Conservation (phyloP, 2,329 filamentous ascomycete species). For the Colletotrichum lini region DNA sequence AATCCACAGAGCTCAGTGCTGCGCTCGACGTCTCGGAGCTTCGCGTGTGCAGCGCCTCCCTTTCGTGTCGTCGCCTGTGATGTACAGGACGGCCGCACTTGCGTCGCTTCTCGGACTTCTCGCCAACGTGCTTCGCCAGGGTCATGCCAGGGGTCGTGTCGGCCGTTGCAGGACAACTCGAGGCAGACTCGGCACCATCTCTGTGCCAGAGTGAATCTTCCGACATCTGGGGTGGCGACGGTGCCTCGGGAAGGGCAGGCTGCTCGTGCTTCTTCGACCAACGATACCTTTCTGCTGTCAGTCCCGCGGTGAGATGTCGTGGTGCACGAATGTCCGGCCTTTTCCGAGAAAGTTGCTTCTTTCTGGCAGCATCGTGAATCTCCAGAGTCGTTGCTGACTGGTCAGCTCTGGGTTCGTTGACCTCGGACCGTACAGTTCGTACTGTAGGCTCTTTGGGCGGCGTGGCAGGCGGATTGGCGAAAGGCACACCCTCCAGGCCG, state of each 20-base stretch:
- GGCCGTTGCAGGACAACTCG: background rate
- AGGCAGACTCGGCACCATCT: background rate
- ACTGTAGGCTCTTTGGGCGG: background rate
- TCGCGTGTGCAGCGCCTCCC: background rate
- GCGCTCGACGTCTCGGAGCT: background rate
- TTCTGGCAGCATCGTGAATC: background rate
- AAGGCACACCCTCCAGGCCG: background rate
- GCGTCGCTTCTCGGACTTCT: background rate
- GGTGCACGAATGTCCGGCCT: background rate
- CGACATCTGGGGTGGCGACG: background rate
- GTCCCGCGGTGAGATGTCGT: background rate
- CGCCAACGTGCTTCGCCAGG: accelerated
- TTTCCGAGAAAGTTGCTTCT: background rate
- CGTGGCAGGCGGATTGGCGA: background rate
- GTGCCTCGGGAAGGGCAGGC: background rate
- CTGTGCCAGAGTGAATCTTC: too few species aligned
- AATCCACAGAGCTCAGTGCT: background rate
- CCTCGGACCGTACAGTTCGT: background rate
- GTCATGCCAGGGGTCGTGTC: background rate
- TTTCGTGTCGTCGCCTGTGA: background rate
- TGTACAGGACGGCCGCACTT: conserved; percentile 8
- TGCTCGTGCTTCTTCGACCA: conserved; percentile 11
- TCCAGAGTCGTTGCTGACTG: accelerated
- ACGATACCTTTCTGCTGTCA: conserved; percentile 4
- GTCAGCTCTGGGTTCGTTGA: background rate